phyloP scores from a whole-genome alignment of 768 basidiomycete genomes.

The Kwoniella dendrophila region DNA sequence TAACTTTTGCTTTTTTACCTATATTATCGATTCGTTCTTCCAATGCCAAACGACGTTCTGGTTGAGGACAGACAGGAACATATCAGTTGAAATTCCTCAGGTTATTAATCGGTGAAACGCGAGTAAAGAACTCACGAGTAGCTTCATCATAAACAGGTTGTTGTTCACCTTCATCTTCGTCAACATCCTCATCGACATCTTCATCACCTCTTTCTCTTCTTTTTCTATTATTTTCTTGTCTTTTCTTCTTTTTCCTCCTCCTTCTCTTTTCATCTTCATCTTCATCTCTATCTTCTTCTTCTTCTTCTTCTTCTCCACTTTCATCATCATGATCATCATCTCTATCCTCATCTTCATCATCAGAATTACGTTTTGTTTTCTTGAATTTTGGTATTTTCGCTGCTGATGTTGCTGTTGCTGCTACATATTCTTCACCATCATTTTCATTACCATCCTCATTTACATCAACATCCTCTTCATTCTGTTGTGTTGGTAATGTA shows the following conservation, averaged over 20 bases:
- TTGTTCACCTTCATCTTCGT: slow-evolving; percentile 64
- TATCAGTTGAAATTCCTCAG: slow-evolving; percentile 6
- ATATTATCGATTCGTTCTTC: slow-evolving; percentile 86
- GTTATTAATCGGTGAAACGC: neutral
- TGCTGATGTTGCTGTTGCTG: slow-evolving; percentile 25
- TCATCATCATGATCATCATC: slow-evolving; percentile 48
- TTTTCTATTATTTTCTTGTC: slow-evolving; percentile 59
- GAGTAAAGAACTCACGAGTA: slow-evolving; percentile 30
- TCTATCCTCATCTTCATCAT: slow-evolving; percentile 52
- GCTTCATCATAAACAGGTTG: slow-evolving; percentile 74
- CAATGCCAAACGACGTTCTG: slow-evolving; percentile 75
- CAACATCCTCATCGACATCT: slow-evolving; percentile 54
- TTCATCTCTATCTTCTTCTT: slow-evolving; percentile 58
- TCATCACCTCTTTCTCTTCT: slow-evolving; percentile 55
- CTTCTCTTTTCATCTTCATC: slow-evolving; percentile 51
- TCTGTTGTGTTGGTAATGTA: slow-evolving; percentile 15
- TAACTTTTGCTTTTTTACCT: slow-evolving; percentile 73
- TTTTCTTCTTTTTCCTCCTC: slow-evolving; percentile 59
- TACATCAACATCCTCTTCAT: slow-evolving; percentile 42
- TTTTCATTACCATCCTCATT: slow-evolving; percentile 60
- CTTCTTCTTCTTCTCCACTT: slow-evolving; percentile 53
- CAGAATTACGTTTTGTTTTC: slow-evolving; percentile 47
- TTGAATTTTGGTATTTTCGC: slow-evolving; percentile 50
- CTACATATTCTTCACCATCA: slow-evolving; percentile 58
- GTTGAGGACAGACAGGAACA: neutral